These are phyloP conservation scores for Xylariaceae sp. DNA, from an alignment of 2,329 filamentous ascomycete genomes.

Conservation along the genomic window DNA sequence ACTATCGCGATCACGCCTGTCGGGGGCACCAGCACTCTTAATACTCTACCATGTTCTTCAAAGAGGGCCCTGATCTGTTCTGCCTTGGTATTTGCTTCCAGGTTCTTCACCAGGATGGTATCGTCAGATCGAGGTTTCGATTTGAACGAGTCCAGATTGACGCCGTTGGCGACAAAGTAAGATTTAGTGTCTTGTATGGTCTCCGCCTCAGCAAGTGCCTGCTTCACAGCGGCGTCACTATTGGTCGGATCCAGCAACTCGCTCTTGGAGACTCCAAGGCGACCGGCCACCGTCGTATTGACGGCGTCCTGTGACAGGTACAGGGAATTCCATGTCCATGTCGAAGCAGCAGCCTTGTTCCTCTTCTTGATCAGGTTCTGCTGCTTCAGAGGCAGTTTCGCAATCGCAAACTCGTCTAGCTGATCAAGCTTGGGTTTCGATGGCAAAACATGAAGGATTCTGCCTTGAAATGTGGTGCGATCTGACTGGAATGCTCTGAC, in stretches of 20 bases:
- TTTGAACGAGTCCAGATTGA: slow-evolving; percentile 90
- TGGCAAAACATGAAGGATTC: slow-evolving; percentile 84
- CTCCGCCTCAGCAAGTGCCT: slow-evolving; percentile 93
- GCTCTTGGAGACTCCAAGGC: slow-evolving; percentile 83
- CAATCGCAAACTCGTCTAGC: slow-evolving; percentile 82
- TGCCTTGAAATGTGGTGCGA: slow-evolving; percentile 84
- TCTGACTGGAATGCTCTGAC: slow-evolving; percentile 76
- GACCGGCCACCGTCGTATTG: slow-evolving; percentile 79
- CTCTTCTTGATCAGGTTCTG: slow-evolving; percentile 87
- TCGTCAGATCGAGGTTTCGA: slow-evolving; percentile 77
- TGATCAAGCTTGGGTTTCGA: slow-evolving; percentile 75
- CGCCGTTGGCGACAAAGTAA: slow-evolving; percentile 81
- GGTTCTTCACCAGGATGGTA: slow-evolving; percentile 89
- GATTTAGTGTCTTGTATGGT: slow-evolving; percentile 94
- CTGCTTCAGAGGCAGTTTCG: slow-evolving; percentile 89
- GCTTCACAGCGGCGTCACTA: slow-evolving; percentile 88
- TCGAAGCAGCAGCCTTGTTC: slow-evolving; percentile 67
- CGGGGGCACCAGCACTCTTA: slow-evolving; percentile 83
- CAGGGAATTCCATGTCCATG: slow-evolving; percentile 99
- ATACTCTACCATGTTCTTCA: slow-evolving; percentile 77
- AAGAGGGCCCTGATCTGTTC: slow-evolving; percentile 78
- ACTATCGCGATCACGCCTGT: slow-evolving; percentile 91
- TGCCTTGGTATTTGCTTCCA: slow-evolving; percentile 73
- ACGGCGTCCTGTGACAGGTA: slow-evolving; percentile 98
- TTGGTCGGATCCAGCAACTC: slow-evolving; percentile 94